Conservation (phyloP, 1,284 basidiomycete genomes). For the Puccinia polysora region DNA sequence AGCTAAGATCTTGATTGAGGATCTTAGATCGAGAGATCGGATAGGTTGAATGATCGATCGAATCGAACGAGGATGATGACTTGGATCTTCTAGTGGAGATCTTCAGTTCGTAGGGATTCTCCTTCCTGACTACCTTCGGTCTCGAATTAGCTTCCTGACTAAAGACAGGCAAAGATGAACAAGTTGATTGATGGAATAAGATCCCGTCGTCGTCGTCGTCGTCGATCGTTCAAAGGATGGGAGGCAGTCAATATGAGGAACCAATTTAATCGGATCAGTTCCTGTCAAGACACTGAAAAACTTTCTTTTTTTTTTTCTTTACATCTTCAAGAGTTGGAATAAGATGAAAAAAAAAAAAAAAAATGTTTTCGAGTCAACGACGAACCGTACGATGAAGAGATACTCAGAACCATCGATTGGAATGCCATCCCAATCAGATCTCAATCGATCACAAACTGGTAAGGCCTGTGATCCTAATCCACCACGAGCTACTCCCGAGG, state of each 20-base stretch:
- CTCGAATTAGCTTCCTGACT: constrained; percentile 29
- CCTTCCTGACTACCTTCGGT: constrained; percentile 3
- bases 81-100: too few relatives aligned
- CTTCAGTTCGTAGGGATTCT: constrained; percentile 20
- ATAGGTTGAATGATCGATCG: too few relatives aligned
- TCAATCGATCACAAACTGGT: background rate
- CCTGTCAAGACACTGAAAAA: too few relatives aligned
- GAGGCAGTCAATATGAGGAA: too few relatives aligned
- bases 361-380: too few relatives aligned
- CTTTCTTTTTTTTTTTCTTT: too few relatives aligned
- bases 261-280: too few relatives aligned
- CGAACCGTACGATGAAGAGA: constrained; percentile 28
- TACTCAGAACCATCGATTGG: constrained; percentile 31
- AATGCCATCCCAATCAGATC: constrained; percentile 14
- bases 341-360: background rate
- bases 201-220: background rate
- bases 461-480: constrained; percentile 26
- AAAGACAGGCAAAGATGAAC: background rate
- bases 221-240: background rate
- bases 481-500: constrained; percentile 6
- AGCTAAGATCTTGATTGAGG: background rate
- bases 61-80: too few relatives aligned
- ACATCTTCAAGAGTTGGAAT: background rate
- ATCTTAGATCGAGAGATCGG: background rate
- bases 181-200: background rate